A percentile compares a stretch with the other conserved stretches of the same genome.
Evolutionary conservation across 805 yeast species (phyloP).

Genomic region (Pichia gijzeniarum): DNA sequence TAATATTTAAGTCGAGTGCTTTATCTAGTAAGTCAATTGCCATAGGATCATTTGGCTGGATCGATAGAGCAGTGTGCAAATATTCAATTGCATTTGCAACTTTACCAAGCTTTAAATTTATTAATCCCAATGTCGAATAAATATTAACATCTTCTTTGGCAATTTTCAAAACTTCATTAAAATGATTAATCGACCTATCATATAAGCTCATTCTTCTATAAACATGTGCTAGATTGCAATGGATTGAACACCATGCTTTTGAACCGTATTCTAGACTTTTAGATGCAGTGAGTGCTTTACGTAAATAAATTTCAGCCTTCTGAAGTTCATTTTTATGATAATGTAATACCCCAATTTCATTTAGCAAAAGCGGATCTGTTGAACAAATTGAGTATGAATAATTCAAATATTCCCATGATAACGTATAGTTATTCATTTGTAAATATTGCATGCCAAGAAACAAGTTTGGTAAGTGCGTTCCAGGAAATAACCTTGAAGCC

Average conservation of each 20-base stretch:
- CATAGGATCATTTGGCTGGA: constrained; percentile 74
- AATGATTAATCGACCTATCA: constrained; percentile 65
- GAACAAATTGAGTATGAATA: constrained; percentile 75
- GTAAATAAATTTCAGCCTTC: constrained; percentile 65
- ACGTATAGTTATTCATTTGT: constrained; percentile 72
- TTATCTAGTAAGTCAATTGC: constrained; percentile 75
- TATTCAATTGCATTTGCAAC: constrained; percentile 62
- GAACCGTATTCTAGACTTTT: constrained; percentile 67
- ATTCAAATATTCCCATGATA: constrained; percentile 80
- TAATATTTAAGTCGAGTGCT: constrained; percentile 60
- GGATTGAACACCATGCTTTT: constrained; percentile 78
- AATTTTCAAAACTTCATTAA: constrained; percentile 65
- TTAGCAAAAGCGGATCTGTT: constrained; percentile 78
- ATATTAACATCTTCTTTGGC: constrained; percentile 65
- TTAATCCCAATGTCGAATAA: constrained; percentile 78
- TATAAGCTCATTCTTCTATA: constrained; percentile 59
- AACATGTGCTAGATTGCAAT: constrained; percentile 84
- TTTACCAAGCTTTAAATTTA: constrained; percentile 65
- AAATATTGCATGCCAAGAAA: constrained; percentile 95
- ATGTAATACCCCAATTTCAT: constrained; percentile 89
- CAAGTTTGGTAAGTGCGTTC: constrained; percentile 82
- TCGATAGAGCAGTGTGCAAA: constrained; percentile 74
- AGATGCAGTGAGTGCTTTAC: constrained; percentile 66
- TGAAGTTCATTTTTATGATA: constrained; percentile 66
- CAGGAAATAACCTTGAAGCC: constrained; percentile 86